Evolutionary conservation across 2,329 filamentous ascomycete species (phyloP).

Genomic region (Xylaria digitata): DNA sequence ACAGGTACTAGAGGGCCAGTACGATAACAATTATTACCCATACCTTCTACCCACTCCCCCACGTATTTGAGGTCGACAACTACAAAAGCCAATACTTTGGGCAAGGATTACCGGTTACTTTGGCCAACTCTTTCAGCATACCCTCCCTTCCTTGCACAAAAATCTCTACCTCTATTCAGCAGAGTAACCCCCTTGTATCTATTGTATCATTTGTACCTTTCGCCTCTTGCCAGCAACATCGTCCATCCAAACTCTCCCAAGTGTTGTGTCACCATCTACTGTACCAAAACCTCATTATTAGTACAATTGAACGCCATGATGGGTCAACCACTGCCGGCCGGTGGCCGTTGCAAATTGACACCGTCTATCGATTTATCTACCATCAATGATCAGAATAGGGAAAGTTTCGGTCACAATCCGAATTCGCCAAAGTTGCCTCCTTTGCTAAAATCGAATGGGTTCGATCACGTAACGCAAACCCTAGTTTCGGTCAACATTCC

Average conservation of each 20-base stretch:
- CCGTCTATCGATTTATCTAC: neutral
- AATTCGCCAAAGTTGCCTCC: neutral
- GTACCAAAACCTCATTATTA: conserved; percentile 5
- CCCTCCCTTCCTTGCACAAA: conserved; percentile 15
- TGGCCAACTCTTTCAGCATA: neutral
- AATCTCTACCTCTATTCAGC: neutral
- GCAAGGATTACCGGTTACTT: conserved; percentile 16
- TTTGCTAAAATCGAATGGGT: neutral
- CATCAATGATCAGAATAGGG: neutral
- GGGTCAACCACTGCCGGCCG: neutral
- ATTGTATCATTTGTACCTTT: neutral
- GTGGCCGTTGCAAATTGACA: neutral
- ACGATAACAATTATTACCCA: conserved; percentile 4
- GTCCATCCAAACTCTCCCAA: neutral
- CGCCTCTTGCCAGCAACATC: neutral
- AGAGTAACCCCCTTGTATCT: neutral
- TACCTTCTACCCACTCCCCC: conserved; percentile 20
- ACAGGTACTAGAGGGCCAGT: neutral
- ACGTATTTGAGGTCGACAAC: conserved; percentile 10
- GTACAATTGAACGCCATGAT: neutral
- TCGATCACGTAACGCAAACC: neutral
- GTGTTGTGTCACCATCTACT: neutral
- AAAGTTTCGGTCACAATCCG: neutral
- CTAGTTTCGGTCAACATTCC: neutral
- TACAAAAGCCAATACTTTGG: conserved; percentile 5